Conservation (phyloP, 2,329 filamentous ascomycete species). For the Diaporthe vexans region DNA sequence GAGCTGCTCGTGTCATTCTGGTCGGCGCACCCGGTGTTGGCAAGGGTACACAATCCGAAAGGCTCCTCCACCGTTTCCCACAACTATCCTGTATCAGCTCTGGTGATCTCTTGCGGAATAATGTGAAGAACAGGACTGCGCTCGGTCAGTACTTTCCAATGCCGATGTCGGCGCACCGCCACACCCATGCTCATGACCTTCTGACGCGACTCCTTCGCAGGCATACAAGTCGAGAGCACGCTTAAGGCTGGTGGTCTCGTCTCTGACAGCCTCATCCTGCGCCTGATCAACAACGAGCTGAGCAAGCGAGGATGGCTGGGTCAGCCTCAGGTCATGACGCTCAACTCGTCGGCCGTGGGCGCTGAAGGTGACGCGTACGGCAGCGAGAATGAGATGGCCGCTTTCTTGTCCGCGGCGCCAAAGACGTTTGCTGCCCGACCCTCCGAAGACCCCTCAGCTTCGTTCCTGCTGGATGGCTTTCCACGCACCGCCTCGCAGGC, state of each 20-base stretch:
- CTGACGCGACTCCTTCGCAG: conserved; percentile 58
- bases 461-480: conserved; percentile 96
- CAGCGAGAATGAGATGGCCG: conserved; percentile 54
- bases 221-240: conserved; percentile 89
- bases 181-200: conserved; percentile 4
- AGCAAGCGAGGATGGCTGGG: conserved; percentile 86
- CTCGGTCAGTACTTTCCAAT: conserved; percentile 72
- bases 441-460: conserved; percentile 81
- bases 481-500: conserved; percentile 90
- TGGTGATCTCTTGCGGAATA: conserved; percentile 90
- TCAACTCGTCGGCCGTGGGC: conserved; percentile 62
- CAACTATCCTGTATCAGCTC: conserved; percentile 94
- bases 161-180: conserved; percentile 26
- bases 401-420: conserved; percentile 57
- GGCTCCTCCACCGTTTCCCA: conserved; percentile 87
- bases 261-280: conserved; percentile 90
- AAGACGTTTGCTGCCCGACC: conserved; percentile 57
- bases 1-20: conserved; percentile 92
- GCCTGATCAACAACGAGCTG: conserved; percentile 92
- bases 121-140: conserved; percentile 90
- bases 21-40: conserved; percentile 97
- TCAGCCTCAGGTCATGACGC: conserved; percentile 64
- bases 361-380: conserved; percentile 47
- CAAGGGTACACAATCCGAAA: conserved; percentile 95
- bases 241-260: conserved; percentile 94